Evolutionary conservation across 495 filamentous ascomycete genomes (phyloP), one percentile per base, ranked within the genome.

Genomic region (Sordaria brevicollis): DNA sequence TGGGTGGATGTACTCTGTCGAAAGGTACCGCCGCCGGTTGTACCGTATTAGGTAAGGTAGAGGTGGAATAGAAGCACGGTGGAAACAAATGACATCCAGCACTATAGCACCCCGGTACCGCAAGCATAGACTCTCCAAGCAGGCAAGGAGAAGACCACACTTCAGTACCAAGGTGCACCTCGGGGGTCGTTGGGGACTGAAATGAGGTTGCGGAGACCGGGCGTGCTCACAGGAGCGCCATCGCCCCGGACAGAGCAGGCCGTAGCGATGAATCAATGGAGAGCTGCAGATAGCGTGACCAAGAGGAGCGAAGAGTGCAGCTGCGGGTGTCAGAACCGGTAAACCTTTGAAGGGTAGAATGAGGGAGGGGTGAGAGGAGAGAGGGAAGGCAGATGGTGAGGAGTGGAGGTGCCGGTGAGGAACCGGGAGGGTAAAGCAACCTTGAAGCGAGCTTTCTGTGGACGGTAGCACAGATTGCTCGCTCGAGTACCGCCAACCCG

Each of bases 221-320:
- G 78, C 71, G 72, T 69, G 74, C 75, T 79, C 76, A 79, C 69
- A 72, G 66, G 65, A 70, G 68, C 71, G 69, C 75, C 78, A 79
- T 78, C 68, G 71, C 69, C 74, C 72, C 66, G 65, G 73, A 68
- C 65, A 70, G 68, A 43, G 65, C 62, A 65, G 66, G 54, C 71
- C 35, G 71, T 43, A 68, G 33, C 37, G 54, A 71, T 66, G 68
- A 67, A 68, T 69, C 71, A 37, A 43, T 54, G 72, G 74, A 72
- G 43, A 54, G 76, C 72, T 74, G 70, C 68, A 75, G 76, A 67
- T 70, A 72, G 70, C 67, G 38, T 69, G 72, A 72, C 77, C 75
- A 73, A 77, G 78, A 79, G 75, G 71, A 76, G 78, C 74, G 76
- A 74, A 76, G 76, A 75, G 74, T 69, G 73, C 74, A 78, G 76